phyloP scores from a whole-genome alignment of 208 protist genomes.

The Tritrichomonas foetus region DNA sequence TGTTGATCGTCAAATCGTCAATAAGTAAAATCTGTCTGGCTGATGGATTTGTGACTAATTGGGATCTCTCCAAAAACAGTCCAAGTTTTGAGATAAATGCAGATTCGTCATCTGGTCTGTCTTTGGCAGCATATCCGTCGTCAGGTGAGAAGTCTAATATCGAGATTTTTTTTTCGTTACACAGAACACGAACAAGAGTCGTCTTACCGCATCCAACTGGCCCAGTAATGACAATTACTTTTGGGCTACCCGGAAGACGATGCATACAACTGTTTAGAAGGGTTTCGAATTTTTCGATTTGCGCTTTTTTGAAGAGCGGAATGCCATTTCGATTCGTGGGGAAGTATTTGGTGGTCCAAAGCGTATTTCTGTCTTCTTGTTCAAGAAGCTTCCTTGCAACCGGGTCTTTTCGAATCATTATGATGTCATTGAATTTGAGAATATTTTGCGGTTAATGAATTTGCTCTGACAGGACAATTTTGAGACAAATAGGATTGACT shows the following conservation, averaged over 20 bases:
- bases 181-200: not conserved
- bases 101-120: not conserved
- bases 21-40: not conserved
- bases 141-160: constrained; percentile 13
- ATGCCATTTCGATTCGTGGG: not conserved
- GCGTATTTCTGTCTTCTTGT: no score
- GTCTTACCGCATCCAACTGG: constrained; percentile 16
- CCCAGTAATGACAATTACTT: not conserved
- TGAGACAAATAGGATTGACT: no score
- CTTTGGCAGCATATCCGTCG: not conserved
- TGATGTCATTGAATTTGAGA: no score
- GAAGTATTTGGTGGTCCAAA: not conserved
- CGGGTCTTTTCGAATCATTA: no score
- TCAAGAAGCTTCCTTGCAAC: no score
- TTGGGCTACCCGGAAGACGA: not conserved
- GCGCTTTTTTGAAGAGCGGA: not conserved
- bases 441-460: no score
- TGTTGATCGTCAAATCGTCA: not conserved
- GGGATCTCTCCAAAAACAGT: not conserved
- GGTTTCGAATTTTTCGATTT: not conserved
- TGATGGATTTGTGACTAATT: not conserved
- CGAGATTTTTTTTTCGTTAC: not conserved
- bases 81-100: not conserved
- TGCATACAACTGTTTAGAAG: not conserved
- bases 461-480: no score